Base-by-base conservation (phyloP, 2,329 filamentous ascomycete species). In the Paecilomyces formosus region DNA sequence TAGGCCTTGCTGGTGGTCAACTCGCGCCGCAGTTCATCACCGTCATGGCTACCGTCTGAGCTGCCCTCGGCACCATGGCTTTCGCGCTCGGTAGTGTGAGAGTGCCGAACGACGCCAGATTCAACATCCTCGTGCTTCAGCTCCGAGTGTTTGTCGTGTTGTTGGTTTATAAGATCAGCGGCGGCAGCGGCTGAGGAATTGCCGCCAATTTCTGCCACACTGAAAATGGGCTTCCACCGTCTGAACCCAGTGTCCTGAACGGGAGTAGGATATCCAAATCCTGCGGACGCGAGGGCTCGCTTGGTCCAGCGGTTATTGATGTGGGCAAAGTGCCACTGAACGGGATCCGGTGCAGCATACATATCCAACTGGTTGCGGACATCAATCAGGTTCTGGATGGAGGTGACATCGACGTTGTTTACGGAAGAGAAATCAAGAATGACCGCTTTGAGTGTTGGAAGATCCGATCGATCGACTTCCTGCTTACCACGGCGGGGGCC, bases 301-400 rank as follows among this genome's bases (percentile, higher is more conserved):
- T 96, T 96, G 24, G 92, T 93, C 93, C 93, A 97, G 58, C 90
- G 85, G 79, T 94, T 97, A 77, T 88, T 92, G 77, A 97, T 89
- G 74, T 87, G 88, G n/a, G 92, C 90, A 63, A 97, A 88, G 74
- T 97, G 94, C 92, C 93, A 97, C 72, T 97, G 91, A 3, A 97
- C 92, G 2, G 82, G 80, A 21, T 92, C 86, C 0, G 93, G 93
- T 0, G 88, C 74, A 0, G 91, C 84, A 70, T 96, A 96, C 21
- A 86, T 82, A 72, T 97, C 93, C 26, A 97, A 85, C 71, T 97
- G 92, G 73, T 96, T 96, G 67, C 93, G 90, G 0, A 97, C 88
- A 67, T 97, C 94, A 67, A 97, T 95, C 45, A 97, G 81, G 66
- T 91, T 88, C 75, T 97, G 94, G 1, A 97, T 84, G 0, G 91